Evolutionary conservation across 192 early-diverging fungal species (phyloP), one percentile per base, ranked within the genome.

Genomic region (Diversispora eburnea): DNA sequence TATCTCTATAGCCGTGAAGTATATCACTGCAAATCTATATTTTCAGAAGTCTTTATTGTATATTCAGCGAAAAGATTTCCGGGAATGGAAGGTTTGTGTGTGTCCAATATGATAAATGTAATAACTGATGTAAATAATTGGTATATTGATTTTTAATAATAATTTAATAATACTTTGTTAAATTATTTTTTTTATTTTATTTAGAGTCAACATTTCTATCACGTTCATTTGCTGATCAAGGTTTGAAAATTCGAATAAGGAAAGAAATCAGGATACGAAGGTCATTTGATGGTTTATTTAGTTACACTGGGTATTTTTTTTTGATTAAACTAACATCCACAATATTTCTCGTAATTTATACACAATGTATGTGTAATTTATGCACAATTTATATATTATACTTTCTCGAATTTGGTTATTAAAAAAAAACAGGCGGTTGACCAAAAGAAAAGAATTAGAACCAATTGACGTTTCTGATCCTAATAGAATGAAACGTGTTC

Each of bases 61-160:
- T 95, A 92, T 71, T 93, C 94, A 54, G 94, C 96, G 22, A 98
- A 98, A 85, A 93, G 92, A 76, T 98, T 98, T 67, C 96, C 96
- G 5, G 96, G 96, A 17, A 98, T 96, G 94, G 93, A 95, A 76
- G 83, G 87, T 84, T 79, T 33, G 25, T 33, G 25, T 33, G 25
- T 1, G 25, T 33, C 25, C 25, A 33, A 33, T 33, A 33, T 33
- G 25, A 33, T 33, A 33, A 33, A 33, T 33, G 25, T 33, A 33
- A 33, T 33, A 33, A 33, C 25, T 33, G 25, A 33, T 33, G 25
- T 33, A 33, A 33, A 33, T 33, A 33, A 33, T 33, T 33, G 25
- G 2, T 33, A 33, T 33, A 33, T 33, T 33, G 0, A 33, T 33
- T 33, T 33, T 33, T 33, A 2, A 33, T 33, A 33, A 33, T 33